Base-by-base conservation (phyloP, 2,329 filamentous ascomycete genomes). In the Fusarium citri region DNA sequence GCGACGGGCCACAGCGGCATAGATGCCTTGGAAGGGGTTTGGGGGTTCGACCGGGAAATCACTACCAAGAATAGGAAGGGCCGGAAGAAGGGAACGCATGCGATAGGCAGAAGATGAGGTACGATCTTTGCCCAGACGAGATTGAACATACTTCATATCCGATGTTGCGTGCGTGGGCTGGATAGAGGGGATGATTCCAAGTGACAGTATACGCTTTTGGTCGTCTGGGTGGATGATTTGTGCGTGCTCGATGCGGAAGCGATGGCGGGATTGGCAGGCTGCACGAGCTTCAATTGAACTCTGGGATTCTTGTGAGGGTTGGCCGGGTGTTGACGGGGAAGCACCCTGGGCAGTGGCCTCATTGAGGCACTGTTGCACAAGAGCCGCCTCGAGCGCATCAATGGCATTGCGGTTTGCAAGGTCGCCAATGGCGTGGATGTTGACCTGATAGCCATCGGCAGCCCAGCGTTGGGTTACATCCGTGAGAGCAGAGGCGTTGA, bases 41-140 rank as follows among this genome's bases (percentile, higher is more conserved):
- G 89, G 86, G 4, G 90, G 90, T 76, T 92, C 90, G 10, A 93
- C 90, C 40, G 91, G 91, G 71, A 92, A 92, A 73, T 92, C 91
- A 50, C 88, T 91, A 4, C 91, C 91, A 3, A 93, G 82, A 1
- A 92, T 79, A 6, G 87, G 87, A 0, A 77, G 77, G 15, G 85
- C 75, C 25, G 85, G 81, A 3, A 91, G 82, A 3, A 92, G 78
- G 1, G 87, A 88, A 14, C 82, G 81, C 90, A 92, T 92, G 23
- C 89, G 84, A 77, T 93, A 93, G 2, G 90, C 90, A 64, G 88
- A 86, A 16, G 79, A 73, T 20, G 76, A 74, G 1, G 87, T 87
- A 23, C 91, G 86, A 25, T 83, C 78, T 12, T 75, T 72, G 0
- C 90, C 91, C 0, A 93, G 85, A 9, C 90, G 84, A 41, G 77